These are phyloP conservation scores for Silene latifolia DNA, from an alignment of 148 eudicot genomes.

Conservation along the genomic window DNA sequence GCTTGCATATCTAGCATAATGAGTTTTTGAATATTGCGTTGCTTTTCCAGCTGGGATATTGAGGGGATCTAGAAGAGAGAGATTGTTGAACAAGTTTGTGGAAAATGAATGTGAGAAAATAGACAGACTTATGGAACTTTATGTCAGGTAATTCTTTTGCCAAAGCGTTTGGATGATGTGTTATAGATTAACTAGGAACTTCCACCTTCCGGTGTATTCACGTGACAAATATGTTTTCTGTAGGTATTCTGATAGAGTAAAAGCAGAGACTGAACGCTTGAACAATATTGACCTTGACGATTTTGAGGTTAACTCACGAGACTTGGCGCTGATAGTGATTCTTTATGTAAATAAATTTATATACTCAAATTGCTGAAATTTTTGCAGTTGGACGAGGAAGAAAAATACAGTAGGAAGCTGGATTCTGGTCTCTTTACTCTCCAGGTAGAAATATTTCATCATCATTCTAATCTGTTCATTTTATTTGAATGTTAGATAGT, in stretches of 20 bases:
- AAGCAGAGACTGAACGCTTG: conserved; percentile 74
- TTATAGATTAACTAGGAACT: not conserved
- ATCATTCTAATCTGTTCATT: not conserved
- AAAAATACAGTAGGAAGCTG: conserved; percentile 73
- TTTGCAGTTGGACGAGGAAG: conserved; percentile 92
- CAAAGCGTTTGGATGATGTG: not conserved
- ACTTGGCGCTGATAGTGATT: not conserved
- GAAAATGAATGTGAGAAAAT: conserved; percentile 97
- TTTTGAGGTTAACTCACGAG: conserved; percentile 56
- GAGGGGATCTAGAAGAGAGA: conserved; percentile 95
- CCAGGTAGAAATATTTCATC: conserved; percentile 44
- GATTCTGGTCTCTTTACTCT: conserved; percentile 95
- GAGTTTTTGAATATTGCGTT: not conserved
- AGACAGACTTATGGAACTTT: conserved; percentile 94
- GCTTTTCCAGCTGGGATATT: conserved; percentile 69
- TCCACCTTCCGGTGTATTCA: not conserved
- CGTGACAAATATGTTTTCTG: conserved; percentile 13
- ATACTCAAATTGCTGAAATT: conserved; percentile 14
- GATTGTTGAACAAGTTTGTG: conserved; percentile 86
- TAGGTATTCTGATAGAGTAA: conserved; percentile 87
- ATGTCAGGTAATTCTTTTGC: conserved; percentile 62
- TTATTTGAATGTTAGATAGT: not conserved
- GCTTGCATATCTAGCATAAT: not conserved
- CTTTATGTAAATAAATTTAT: conserved; percentile 11
- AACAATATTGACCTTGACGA: conserved; percentile 82